phyloP scores from a whole-genome alignment of 2,329 filamentous ascomycete genomes.

The Metarhizium album region DNA sequence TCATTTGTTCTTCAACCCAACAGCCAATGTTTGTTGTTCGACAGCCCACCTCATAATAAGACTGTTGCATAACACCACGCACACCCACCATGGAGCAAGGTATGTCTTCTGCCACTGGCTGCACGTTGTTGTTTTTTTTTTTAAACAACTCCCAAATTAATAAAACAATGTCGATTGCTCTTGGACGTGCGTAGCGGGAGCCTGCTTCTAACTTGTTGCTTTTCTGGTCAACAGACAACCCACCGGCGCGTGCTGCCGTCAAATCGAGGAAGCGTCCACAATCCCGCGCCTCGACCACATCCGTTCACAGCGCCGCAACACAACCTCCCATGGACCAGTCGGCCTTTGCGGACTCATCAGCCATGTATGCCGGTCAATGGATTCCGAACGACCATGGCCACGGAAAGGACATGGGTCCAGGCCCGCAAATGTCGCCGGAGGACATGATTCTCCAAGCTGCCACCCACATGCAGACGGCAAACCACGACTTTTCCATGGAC shows the following conservation, averaged over 20 bases:
- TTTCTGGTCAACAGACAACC: slow-evolving; percentile 12
- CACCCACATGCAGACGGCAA: slow-evolving; percentile 41
- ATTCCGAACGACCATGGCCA: slow-evolving; percentile 32
- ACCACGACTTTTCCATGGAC: slow-evolving; percentile 40
- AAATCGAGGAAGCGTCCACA: slow-evolving; percentile 40
- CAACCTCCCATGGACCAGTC: slow-evolving; percentile 41
- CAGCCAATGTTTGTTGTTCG: slow-evolving; percentile 31
- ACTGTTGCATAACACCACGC: slow-evolving; percentile 7
- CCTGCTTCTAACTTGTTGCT: slow-evolving; percentile 6
- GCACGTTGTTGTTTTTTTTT: slow-evolving; percentile 1
- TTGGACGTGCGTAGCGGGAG: not conserved
- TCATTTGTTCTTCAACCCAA: slow-evolving; percentile 8
- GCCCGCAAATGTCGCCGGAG: slow-evolving; percentile 42
- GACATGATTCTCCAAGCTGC: slow-evolving; percentile 49
- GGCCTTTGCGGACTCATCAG: slow-evolving; percentile 30
- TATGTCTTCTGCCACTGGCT: slow-evolving; percentile 16
- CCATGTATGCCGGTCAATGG: slow-evolving; percentile 41
- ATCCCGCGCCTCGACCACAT: slow-evolving; percentile 46
- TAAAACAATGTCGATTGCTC: slow-evolving; percentile 2
- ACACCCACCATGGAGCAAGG: slow-evolving; percentile 25
- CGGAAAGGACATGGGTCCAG: slow-evolving; percentile 30
- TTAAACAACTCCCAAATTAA: slow-evolving; percentile 4
- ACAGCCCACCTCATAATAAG: slow-evolving; percentile 21
- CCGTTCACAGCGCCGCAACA: slow-evolving; percentile 42
- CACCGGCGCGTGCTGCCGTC: slow-evolving; percentile 20